Evolutionary conservation across 148 eudicot genomes (phyloP).

Genomic region (Dianthus caryophyllus): DNA sequence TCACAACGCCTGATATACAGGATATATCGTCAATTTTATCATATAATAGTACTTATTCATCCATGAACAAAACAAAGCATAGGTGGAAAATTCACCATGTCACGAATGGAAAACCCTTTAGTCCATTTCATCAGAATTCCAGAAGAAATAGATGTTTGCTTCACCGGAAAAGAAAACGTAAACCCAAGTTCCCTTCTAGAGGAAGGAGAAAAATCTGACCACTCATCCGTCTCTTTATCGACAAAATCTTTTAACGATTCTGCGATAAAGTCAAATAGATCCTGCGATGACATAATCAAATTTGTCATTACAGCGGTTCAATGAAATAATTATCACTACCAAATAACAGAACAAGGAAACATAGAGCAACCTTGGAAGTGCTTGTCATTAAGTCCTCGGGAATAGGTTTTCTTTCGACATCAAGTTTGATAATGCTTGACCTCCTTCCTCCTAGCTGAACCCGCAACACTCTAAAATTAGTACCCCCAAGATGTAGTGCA

Average conservation of each 20-base stretch:
- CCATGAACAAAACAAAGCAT: neutral
- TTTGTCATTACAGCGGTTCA: neutral
- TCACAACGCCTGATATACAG: neutral
- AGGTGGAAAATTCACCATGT: conserved; percentile 58
- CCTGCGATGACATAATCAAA: conserved; percentile 44
- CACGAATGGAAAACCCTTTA: conserved; percentile 69
- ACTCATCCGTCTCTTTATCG: conserved; percentile 42
- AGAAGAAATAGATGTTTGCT: conserved; percentile 64
- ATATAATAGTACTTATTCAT: neutral
- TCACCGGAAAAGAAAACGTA: conserved; percentile 94
- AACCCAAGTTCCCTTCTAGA: conserved; percentile 68
- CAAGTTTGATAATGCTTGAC: conserved; percentile 38
- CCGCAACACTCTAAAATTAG: conserved; percentile 76
- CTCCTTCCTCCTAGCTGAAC: conserved; percentile 70
- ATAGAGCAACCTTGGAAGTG: conserved; percentile 60
- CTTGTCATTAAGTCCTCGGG: conserved; percentile 74
- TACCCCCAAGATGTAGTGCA: conserved; percentile 83
- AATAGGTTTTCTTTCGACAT: conserved; percentile 56
- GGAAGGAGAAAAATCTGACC: conserved; percentile 28
- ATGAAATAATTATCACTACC: conserved; percentile 2
- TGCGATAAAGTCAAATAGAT: conserved; percentile 77
- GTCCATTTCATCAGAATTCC: conserved; percentile 84
- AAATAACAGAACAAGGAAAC: conserved; percentile 13
- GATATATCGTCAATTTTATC: neutral
- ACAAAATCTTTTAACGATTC: conserved; percentile 57